phyloP scores from a whole-genome alignment of 1,284 basidiomycete species.

The Fomitiporia mediterranea region DNA sequence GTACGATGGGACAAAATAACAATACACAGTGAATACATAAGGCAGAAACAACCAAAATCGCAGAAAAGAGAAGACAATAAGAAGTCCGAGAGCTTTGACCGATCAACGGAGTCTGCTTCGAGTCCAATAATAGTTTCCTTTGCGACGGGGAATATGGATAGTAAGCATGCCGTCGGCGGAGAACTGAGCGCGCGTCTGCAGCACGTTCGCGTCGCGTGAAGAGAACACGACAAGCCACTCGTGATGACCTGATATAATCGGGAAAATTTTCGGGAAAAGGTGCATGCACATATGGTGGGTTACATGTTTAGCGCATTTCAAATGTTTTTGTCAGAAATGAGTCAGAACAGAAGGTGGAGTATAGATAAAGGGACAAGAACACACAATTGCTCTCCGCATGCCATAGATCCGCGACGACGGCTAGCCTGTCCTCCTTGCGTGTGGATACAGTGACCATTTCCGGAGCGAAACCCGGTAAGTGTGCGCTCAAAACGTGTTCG shows the following conservation, averaged over 20 bases:
- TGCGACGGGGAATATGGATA: constrained; percentile 23
- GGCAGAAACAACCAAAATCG: neutral
- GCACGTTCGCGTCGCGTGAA: constrained; percentile 29
- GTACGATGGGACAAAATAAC: neutral
- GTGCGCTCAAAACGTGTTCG: constrained; percentile 16
- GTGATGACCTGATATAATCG: constrained; percentile 25
- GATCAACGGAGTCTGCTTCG: constrained; percentile 11
- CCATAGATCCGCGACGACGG: constrained; percentile 30
- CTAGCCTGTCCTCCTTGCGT: constrained; percentile 27
- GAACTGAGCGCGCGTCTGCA: constrained; percentile 26
- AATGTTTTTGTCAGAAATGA: constrained; percentile 5
- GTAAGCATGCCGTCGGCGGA: constrained; percentile 24
- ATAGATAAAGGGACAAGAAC: constrained; percentile 16
- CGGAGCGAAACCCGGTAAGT: constrained; percentile 18
- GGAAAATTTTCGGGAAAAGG: neutral
- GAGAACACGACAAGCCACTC: constrained; percentile 30
- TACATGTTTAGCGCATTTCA: neutral
- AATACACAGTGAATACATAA: neutral
- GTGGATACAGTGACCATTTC: constrained; percentile 22
- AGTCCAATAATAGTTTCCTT: neutral
- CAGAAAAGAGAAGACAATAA: neutral
- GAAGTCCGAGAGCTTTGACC: neutral
- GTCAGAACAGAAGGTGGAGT: neutral
- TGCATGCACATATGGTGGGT: neutral
- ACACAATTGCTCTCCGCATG: constrained; percentile 28